Conservation (phyloP, 257 asterid species). For the Ocimum tenuiflorum region DNA sequence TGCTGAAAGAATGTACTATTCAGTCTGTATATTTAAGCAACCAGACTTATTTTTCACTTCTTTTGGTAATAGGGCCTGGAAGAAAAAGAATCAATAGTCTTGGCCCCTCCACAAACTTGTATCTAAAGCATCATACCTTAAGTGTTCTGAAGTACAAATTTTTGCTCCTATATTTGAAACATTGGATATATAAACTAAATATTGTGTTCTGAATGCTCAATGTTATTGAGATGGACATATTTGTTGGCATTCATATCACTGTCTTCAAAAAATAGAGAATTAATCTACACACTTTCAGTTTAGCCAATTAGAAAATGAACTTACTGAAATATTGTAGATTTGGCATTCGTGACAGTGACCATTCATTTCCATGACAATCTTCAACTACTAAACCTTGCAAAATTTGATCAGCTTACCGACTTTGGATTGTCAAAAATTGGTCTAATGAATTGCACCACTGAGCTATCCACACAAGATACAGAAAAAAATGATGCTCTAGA, state of each 20-base stretch:
- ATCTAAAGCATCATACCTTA: constrained; percentile 1
- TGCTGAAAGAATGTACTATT: neutral
- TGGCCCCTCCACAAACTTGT: neutral
- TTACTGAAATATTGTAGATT: constrained; percentile 4
- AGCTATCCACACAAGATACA: constrained; percentile 51
- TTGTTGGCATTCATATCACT: neutral
- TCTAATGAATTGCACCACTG: constrained; percentile 86
- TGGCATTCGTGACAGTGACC: neutral
- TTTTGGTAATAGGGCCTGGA: neutral
- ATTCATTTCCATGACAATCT: constrained; percentile 19
- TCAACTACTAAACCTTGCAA: constrained; percentile 20
- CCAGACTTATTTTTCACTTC: neutral
- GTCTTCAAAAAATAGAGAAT: neutral
- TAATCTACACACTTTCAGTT: neutral
- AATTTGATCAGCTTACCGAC: constrained; percentile 79
- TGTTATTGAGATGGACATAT: neutral
- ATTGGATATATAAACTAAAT: constrained; percentile 4
- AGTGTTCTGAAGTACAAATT: neutral
- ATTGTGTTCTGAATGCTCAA: neutral
- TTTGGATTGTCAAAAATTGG: constrained; percentile 95
- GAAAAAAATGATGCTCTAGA: constrained; percentile 33
- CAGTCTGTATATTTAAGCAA: neutral
- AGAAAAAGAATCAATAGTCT: constrained; percentile 5
- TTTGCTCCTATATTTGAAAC: neutral
- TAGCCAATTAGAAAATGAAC: neutral